Conservation (phyloP, 208 protist genomes). For the Ichthyophonus hoferi region DNA sequence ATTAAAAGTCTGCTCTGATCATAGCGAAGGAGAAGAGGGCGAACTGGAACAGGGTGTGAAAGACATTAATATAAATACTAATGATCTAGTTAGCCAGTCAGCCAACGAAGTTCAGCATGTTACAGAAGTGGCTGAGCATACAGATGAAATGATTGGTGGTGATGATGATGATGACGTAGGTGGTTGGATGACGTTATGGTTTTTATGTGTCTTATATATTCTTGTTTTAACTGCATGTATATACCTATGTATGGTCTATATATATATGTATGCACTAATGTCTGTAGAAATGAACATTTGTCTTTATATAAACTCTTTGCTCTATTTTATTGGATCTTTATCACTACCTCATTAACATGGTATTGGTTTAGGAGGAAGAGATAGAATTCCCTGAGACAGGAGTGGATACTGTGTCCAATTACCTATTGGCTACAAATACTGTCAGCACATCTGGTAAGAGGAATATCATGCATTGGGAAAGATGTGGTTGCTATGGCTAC, state of each 20-base stretch:
- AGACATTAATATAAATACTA: background rate
- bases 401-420: constrained; percentile 11
- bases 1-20: too few species aligned
- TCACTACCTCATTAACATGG: too few species aligned
- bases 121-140: background rate
- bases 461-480: too few species aligned
- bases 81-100: background rate
- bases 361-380: too few species aligned
- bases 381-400: constrained; percentile 37
- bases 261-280: too few species aligned
- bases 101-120: background rate
- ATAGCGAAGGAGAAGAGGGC: too few species aligned
- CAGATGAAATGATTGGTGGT: background rate
- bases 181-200: background rate
- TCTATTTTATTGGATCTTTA: too few species aligned
- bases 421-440: background rate
- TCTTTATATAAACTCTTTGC: too few species aligned
- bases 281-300: background rate
- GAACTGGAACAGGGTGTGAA: too few species aligned
- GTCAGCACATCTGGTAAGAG: too few species aligned
- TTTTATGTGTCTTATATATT: background rate
- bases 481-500: too few species aligned
- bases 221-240: background rate
- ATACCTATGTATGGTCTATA: constrained; percentile 3
- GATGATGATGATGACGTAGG: background rate